A percentile compares a stretch with the other conserved stretches of the same genome.
phyloP scores from a whole-genome alignment of 208 protist species.

The Crithidia bombi region DNA sequence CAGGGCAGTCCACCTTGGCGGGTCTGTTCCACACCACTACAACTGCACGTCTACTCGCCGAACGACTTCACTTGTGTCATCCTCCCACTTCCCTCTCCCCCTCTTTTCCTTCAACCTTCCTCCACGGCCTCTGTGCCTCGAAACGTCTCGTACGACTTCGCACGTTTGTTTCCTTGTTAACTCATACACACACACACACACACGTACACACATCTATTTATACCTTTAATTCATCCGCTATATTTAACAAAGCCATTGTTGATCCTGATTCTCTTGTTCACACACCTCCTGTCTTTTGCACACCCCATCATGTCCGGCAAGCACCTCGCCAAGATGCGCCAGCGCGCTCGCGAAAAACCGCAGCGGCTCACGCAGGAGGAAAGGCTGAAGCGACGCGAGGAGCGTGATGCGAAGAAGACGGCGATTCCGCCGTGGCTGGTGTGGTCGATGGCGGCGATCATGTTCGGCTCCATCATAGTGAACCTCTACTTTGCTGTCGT shows the following conservation, averaged over 20 bases:
- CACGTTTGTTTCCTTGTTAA: neutral
- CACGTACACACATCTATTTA: neutral
- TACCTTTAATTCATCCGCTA: too few relatives aligned
- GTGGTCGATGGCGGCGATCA: conserved; percentile 64
- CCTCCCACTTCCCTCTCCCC: too few relatives aligned
- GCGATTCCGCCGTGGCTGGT: conserved; percentile 56
- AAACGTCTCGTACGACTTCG: too few relatives aligned
- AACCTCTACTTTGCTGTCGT: conserved; percentile 77
- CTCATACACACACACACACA: neutral
- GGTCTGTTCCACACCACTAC: too few relatives aligned
- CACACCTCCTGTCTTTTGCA: conserved; percentile 1
- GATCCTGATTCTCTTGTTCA: neutral
- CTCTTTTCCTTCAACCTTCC: too few relatives aligned
- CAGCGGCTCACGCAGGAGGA: conserved; percentile 67
- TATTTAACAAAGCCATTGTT: neutral
- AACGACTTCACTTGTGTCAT: too few relatives aligned
- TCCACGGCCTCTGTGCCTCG: too few relatives aligned
- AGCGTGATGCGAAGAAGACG: conserved; percentile 52
- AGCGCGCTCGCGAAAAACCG: conserved; percentile 47
- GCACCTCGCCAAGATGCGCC: conserved; percentile 61
- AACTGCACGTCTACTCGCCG: too few relatives aligned
- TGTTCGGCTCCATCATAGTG: conserved; percentile 72
- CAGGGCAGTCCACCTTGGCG: too few relatives aligned
- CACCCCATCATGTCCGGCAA: conserved; percentile 46
- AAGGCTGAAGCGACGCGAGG: conserved; percentile 50